Evolutionary conservation across 371 early-diverging fungal genomes (phyloP).

Genomic region (Quaeritorhiza haematococci): DNA sequence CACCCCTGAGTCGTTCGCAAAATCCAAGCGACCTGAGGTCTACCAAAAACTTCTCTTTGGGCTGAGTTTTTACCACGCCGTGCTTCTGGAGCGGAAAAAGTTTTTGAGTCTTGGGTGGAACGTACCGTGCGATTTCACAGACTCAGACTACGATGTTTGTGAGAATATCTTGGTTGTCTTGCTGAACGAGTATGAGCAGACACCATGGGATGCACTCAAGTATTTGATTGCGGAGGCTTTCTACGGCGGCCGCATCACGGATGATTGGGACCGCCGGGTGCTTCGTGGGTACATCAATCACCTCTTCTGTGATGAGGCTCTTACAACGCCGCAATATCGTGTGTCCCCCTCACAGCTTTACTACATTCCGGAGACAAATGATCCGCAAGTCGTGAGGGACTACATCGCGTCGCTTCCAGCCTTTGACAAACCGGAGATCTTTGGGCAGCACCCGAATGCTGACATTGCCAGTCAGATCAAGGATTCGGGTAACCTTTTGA

Average conservation of each 20-base stretch:
- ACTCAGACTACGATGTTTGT: constrained; percentile 49
- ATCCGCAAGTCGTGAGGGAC: constrained; percentile 30
- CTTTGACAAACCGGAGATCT: constrained; percentile 45
- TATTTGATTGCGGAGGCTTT: constrained; percentile 53
- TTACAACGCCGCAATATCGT: constrained; percentile 32
- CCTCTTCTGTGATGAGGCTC: constrained; percentile 40
- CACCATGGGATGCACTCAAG: constrained; percentile 49
- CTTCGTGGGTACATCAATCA: constrained; percentile 44
- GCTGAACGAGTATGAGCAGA: constrained; percentile 42
- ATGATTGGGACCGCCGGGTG: constrained; percentile 46
- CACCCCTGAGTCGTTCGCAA: constrained; percentile 34
- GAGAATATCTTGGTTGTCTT: constrained; percentile 44
- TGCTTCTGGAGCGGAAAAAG: constrained; percentile 48
- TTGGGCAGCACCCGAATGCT: constrained; percentile 55
- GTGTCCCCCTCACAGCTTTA: constrained; percentile 35
- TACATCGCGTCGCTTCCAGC: constrained; percentile 39
- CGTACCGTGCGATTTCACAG: constrained; percentile 53
- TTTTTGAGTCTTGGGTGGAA: constrained; percentile 54
- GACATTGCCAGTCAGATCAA: constrained; percentile 48
- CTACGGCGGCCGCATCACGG: constrained; percentile 53
- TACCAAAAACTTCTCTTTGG: constrained; percentile 45
- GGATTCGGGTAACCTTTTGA: constrained; percentile 38
- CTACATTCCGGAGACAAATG: constrained; percentile 39
- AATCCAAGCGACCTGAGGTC: constrained; percentile 31
- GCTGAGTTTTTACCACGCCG: constrained; percentile 45